phyloP scores from a whole-genome alignment of 1,139 yeast genomes.

The Kurtzmaniella natalensis region DNA sequence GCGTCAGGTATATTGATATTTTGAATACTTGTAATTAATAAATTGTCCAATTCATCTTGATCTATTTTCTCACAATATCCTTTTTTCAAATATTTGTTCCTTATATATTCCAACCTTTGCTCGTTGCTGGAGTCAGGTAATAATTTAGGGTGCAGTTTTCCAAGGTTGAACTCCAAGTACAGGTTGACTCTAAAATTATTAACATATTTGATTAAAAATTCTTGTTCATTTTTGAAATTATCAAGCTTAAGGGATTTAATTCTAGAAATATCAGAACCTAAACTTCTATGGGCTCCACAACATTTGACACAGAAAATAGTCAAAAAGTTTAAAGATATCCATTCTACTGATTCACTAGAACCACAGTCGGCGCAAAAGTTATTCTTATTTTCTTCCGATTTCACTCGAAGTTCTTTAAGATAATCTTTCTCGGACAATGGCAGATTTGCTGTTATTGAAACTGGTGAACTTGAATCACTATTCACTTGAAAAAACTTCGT shows the following conservation, averaged over 20 bases:
- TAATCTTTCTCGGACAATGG: constrained; percentile 22
- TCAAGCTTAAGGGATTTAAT: constrained; percentile 49
- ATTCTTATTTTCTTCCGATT: constrained; percentile 48
- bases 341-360: constrained; percentile 60
- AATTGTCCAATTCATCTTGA: constrained; percentile 18
- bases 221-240: constrained; percentile 40
- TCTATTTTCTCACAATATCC: constrained; percentile 27
- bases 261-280: constrained; percentile 50
- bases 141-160: constrained; percentile 12
- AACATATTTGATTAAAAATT: constrained; percentile 34
- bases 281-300: constrained; percentile 54
- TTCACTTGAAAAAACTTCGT: constrained; percentile 2
- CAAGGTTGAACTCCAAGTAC: constrained; percentile 28
- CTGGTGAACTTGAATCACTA: constrained; percentile 25
- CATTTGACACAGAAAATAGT: constrained; percentile 79
- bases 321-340: constrained; percentile 79
- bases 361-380: constrained; percentile 78
- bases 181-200: constrained; percentile 37
- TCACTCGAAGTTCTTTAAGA: constrained; percentile 38
- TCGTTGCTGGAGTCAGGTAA: constrained; percentile 33
- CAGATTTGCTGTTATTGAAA: constrained; percentile 26
- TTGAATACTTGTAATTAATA: constrained; percentile 44
- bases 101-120: constrained; percentile 41
- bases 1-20: constrained; percentile 45
- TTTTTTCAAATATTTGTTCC: constrained; percentile 45